Conservation (phyloP, 495 filamentous ascomycete genomes). For the Penicillium cinerascens region DNA sequence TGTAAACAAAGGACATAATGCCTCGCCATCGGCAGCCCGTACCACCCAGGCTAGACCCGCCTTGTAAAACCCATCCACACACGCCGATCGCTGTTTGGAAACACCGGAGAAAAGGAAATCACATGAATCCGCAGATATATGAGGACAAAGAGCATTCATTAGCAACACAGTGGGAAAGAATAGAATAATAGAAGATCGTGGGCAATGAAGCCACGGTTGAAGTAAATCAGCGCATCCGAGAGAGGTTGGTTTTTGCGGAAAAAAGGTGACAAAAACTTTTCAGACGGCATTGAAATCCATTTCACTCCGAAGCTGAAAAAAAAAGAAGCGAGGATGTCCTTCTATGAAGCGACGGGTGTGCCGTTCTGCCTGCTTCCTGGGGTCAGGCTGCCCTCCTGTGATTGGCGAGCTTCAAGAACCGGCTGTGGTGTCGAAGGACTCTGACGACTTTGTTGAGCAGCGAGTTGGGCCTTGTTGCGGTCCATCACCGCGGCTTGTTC, state of each 20-base stretch:
- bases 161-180: slow-evolving; percentile 21
- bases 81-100: slow-evolving; percentile 24
- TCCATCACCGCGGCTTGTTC: slow-evolving; percentile 49
- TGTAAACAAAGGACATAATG: slow-evolving; percentile 10
- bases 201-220: neutral
- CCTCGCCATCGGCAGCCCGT: slow-evolving; percentile 12
- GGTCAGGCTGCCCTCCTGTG: slow-evolving; percentile 39
- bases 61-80: slow-evolving; percentile 19
- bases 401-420: slow-evolving; percentile 20
- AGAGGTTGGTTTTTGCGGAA: neutral
- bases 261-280: neutral
- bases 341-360: slow-evolving; percentile 37
- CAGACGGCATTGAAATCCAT: neutral
- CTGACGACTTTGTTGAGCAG: slow-evolving; percentile 31
- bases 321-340: neutral
- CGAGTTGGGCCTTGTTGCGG: slow-evolving; percentile 43
- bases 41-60: slow-evolving; percentile 11
- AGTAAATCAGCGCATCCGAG: neutral
- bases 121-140: slow-evolving; percentile 11
- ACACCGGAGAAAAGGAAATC: slow-evolving; percentile 7
- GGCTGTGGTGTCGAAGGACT: slow-evolving; percentile 44
- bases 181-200: slow-evolving; percentile 2
- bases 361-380: slow-evolving; percentile 42
- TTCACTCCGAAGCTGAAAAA: neutral
- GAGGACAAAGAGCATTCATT: slow-evolving; percentile 12